phyloP scores from a whole-genome alignment of 139 green algal species.

The Closterium sp. region DNA sequence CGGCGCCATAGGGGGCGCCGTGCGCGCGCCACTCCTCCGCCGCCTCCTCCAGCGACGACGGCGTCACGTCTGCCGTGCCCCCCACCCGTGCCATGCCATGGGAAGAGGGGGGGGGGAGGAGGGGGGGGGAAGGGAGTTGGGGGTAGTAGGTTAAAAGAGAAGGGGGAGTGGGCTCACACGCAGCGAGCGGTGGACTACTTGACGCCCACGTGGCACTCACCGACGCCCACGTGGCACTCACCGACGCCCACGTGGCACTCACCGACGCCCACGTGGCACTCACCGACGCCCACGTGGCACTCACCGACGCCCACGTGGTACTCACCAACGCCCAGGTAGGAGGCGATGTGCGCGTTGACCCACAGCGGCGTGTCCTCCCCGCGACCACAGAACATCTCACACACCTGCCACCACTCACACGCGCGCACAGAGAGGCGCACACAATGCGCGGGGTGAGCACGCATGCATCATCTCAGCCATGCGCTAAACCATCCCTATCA shows the following conservation, averaged over 20 bases:
- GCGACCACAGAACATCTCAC: slow-evolving; percentile 16
- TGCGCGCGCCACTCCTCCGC: slow-evolving; percentile 16
- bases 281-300: too few species aligned
- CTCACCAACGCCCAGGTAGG: slow-evolving; percentile 21
- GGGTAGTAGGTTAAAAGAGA: neutral
- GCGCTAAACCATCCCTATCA: too few species aligned
- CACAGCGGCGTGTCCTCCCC: slow-evolving; percentile 4
- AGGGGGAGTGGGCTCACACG: neutral
- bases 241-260: too few species aligned
- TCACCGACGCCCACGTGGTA: too few species aligned
- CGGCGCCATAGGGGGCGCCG: neutral
- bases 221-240: too few species aligned
- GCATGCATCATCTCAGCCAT: too few species aligned
- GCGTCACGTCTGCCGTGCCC: slow-evolving; percentile 10
- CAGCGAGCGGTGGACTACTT: neutral
- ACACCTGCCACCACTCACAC: neutral
- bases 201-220: neutral
- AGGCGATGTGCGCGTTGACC: neutral
- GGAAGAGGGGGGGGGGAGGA: neutral
- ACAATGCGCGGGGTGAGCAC: neutral
- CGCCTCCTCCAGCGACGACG: slow-evolving; percentile 23
- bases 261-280: too few species aligned
- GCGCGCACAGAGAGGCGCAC: neutral
- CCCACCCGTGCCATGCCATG: neutral
- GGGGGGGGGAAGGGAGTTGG: neutral